phyloP scores from a whole-genome alignment of 257 asterid genomes.

The Solanum chilense region DNA sequence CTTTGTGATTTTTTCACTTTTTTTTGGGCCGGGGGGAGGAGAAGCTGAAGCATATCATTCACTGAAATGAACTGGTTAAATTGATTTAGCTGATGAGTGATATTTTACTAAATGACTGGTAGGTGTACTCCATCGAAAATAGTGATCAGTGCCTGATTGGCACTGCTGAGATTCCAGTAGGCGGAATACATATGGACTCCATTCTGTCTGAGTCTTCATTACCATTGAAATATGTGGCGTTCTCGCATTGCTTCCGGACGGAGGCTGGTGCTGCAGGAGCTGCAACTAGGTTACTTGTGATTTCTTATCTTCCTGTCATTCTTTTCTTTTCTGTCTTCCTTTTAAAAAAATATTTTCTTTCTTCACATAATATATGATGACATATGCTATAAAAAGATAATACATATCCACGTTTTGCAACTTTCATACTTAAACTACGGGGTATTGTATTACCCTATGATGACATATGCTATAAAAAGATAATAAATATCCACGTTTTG shows the following conservation, averaged over 20 bases:
- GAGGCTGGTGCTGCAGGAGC: conserved; percentile 99
- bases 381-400: background rate
- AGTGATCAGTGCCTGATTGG: conserved; percentile 97
- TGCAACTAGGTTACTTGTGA: conserved; percentile 58
- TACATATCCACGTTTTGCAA: background rate
- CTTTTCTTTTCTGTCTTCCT: background rate
- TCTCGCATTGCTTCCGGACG: conserved; percentile 95
- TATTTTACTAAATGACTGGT: conserved; percentile 7
- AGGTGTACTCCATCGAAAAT: conserved; percentile 94
- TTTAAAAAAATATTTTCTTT: background rate
- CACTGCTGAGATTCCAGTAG: conserved; percentile 97
- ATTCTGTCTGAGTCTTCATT: conserved; percentile 62
- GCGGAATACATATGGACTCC: conserved; percentile 97
- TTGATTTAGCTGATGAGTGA: background rate
- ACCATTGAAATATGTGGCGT: conserved; percentile 83
- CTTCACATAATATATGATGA: background rate
- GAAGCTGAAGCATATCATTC: background rate
- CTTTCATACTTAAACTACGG: background rate
- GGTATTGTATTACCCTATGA: background rate
- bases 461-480: background rate
- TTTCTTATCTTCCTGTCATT: background rate
- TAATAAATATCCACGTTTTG: background rate
- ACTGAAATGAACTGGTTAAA: background rate
- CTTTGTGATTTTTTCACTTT: background rate
- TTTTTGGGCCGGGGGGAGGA: background rate